Evolutionary conservation across 352 stramenopile species (phyloP), one percentile per base, ranked within the genome.

Genomic region (Thalassiosira hispida): DNA sequence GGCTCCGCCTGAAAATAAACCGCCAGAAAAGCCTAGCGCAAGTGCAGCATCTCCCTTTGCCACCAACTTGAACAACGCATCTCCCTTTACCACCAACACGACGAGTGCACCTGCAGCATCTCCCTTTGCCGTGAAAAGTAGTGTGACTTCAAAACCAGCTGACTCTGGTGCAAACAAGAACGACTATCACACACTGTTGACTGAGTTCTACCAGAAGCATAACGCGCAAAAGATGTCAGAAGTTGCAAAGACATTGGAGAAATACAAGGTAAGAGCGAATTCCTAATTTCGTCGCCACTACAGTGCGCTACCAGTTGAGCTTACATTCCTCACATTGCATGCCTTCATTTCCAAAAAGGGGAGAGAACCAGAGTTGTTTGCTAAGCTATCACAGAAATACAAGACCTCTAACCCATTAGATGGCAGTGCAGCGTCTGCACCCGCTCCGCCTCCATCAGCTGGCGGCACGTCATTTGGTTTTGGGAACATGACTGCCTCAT

Each of bases 321-420:
- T 29, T 61, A 20, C 38, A 14, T 61, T 51, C 23, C 27, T 51
- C 1, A 52, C 40, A 20, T 29, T 27, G 25, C 22, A 1, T 57
- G 11, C 27, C 22, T 25, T 55, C 16, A 9, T 44, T 40, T 56
- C 29, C 38, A 22, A 68, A 56, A 40, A 76, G 67, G 81, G 81
- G 9, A 61, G 62, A 47, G 81, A 88, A 55, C 3, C 12, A 33
- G 57, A 81, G 56, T 64, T 88, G 62, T 84, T 88, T 59, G 44
- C 29, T 20, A 88, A 84, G 55, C 49, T 88, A 25, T 67, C 81
- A 35, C 53, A 63, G 23, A 88, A 88, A 72, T 88, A 88, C 59
- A 78, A 78, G 14, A 73, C 80, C 2, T 38, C 49, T 14, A 86
- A 86, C 53, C 81, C 77, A 60, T 44, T 86, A 52, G 55, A 77